Conservation (phyloP, 2,329 filamentous ascomycete genomes). For the Stachybotrys chartarum region DNA sequence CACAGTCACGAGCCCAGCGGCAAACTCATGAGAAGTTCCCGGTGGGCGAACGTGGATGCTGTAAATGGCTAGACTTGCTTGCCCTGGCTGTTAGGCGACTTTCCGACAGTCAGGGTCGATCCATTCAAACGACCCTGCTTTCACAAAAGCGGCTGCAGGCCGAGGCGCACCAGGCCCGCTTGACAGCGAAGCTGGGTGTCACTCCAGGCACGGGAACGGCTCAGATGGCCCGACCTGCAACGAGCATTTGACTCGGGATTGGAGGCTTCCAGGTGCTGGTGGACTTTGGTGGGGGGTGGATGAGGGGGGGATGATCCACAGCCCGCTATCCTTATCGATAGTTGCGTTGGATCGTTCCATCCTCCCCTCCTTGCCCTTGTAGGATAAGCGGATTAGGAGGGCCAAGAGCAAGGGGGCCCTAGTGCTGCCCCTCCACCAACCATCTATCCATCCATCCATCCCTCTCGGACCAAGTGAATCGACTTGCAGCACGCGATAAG, state of each 20-base stretch:
- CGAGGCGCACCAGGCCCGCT: not conserved
- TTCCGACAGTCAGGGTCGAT: not conserved
- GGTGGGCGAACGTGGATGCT: not conserved
- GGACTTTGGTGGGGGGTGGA: not conserved
- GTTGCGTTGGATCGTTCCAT: not conserved
- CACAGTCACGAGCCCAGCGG: not conserved
- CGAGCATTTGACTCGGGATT: not conserved
- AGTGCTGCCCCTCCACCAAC: not conserved
- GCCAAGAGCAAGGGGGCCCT: not conserved
- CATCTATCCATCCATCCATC: not conserved
- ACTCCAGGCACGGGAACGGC: not conserved
- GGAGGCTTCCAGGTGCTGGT: not conserved
- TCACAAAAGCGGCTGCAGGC: not conserved
- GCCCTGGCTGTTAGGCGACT: not conserved
- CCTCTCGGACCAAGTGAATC: not conserved
- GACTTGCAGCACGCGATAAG: not conserved
- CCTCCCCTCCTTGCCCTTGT: not conserved
- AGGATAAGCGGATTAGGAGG: not conserved
- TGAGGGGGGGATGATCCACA: not conserved
- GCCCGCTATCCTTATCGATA: not conserved
- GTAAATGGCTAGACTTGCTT: not conserved
- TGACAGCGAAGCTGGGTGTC: not conserved
- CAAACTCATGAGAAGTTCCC: not conserved
- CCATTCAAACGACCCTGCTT: not conserved
- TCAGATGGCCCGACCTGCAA: not conserved